Conservation (phyloP, 2,329 filamentous ascomycete species). For the Sclerotinia borealis region DNA sequence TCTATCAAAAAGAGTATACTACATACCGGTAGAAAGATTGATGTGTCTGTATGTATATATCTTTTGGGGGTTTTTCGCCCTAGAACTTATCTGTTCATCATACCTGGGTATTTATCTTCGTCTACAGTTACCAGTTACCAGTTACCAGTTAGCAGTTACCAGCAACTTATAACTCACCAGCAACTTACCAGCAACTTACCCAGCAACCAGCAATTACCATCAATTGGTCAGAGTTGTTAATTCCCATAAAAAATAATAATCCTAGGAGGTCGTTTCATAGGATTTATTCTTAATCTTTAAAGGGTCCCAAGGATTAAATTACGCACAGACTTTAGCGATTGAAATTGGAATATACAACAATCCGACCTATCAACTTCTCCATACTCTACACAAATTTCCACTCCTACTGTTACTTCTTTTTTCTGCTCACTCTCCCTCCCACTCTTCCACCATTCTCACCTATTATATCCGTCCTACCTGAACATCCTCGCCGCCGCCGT, state of each 20-base stretch:
- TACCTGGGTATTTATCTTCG: background rate
- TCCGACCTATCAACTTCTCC: background rate
- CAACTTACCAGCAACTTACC: too few relatives aligned
- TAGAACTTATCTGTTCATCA: background rate
- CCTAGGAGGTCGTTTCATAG: too few relatives aligned
- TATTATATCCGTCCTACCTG: background rate
- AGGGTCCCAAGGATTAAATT: too few relatives aligned
- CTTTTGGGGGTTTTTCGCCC: background rate
- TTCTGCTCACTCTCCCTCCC: too few relatives aligned
- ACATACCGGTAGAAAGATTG: background rate
- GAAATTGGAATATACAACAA: background rate
- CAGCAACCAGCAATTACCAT: background rate
- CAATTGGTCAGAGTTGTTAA: background rate
- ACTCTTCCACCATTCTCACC: slow-evolving; percentile 2
- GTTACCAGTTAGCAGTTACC: background rate
- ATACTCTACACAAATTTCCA: background rate
- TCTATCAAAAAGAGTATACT: background rate
- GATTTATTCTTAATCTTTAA: too few relatives aligned
- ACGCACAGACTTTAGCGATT: background rate
- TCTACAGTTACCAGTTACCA: background rate
- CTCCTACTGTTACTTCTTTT: background rate
- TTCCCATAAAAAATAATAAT: background rate
- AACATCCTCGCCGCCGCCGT: background rate
- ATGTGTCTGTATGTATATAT: too few relatives aligned
- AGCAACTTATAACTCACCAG: too few relatives aligned